These are phyloP conservation scores for Tinospora cordifolia DNA, from an alignment of 164 flowering plant species.

Conservation along the genomic window DNA sequence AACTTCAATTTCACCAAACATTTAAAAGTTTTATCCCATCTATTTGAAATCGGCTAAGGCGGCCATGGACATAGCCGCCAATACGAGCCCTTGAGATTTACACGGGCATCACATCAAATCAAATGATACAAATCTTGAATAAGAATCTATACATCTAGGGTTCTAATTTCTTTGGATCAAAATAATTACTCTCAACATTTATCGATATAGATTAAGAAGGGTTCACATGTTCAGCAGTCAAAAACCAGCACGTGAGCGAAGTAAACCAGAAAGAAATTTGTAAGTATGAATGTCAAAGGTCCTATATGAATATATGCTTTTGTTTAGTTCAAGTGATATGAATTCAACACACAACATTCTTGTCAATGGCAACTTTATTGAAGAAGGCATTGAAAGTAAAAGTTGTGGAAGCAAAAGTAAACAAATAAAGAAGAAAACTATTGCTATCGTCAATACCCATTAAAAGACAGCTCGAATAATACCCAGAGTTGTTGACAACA, in stretches of 20 bases:
- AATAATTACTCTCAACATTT: background rate
- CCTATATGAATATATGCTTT: background rate
- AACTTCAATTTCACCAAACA: no score
- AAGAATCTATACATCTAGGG: no score
- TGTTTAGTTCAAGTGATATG: conserved; percentile 3
- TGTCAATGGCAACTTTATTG: conserved; percentile 12
- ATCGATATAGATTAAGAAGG: background rate
- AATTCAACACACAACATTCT: conserved; percentile 2
- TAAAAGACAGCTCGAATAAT: conserved; percentile 12
- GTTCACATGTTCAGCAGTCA: background rate
- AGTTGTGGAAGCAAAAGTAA: conserved; percentile 8
- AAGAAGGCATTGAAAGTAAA: conserved; percentile 1
- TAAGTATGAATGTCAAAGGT: conserved; percentile 1
- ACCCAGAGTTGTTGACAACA: conserved; percentile 4
- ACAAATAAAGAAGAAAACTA: conserved; percentile 6
- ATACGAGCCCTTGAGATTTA: no score
- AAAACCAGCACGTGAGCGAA: background rate
- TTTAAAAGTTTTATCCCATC: background rate
- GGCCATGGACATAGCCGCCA: no score
- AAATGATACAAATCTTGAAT: no score
- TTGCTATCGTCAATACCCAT: background rate
- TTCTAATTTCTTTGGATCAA: background rate
- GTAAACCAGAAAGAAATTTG: background rate
- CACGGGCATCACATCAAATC: no score
- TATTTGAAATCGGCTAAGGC: background rate